These are phyloP conservation scores for Colletotrichum sp. DNA, from an alignment of 2,329 filamentous ascomycete species.

Conservation along the genomic window DNA sequence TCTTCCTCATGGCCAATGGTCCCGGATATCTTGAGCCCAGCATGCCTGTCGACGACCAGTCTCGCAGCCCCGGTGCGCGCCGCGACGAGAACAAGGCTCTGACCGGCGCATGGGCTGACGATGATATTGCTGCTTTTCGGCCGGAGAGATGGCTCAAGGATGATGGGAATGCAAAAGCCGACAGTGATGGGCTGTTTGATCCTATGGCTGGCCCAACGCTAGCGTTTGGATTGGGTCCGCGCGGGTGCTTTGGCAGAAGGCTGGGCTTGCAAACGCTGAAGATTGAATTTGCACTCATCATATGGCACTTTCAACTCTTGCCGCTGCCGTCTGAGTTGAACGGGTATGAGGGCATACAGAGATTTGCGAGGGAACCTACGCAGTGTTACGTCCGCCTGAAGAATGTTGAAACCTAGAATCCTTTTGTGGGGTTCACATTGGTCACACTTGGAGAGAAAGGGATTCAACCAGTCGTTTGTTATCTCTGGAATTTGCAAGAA, in stretches of 20 bases:
- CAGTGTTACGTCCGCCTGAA: neutral
- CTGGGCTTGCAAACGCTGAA: constrained; percentile 38
- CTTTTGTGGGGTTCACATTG: neutral
- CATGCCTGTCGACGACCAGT: constrained; percentile 28
- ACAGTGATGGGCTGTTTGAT: constrained; percentile 28
- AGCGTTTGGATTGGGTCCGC: constrained; percentile 37
- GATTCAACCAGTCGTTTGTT: neutral
- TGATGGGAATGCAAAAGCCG: neutral
- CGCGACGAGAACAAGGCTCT: neutral
- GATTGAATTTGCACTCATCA: constrained; percentile 35
- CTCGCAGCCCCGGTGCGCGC: constrained; percentile 11
- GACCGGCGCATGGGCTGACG: constrained; percentile 1
- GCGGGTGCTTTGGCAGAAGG: constrained; percentile 41
- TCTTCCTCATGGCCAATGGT: constrained; percentile 30
- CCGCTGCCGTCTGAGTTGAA: constrained; percentile 12
- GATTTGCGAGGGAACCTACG: neutral
- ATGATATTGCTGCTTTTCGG: constrained; percentile 12
- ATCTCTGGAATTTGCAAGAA: neutral
- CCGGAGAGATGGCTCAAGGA: constrained; percentile 25
- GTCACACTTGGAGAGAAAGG: neutral
- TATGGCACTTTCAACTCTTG: constrained; percentile 40
- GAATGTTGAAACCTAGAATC: neutral
- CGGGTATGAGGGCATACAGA: neutral
- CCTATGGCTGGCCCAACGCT: constrained; percentile 36
- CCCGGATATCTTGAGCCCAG: constrained; percentile 30